These are phyloP conservation scores for Backusella psychrophila DNA, from an alignment of 192 early-diverging fungal species.

Conservation along the genomic window DNA sequence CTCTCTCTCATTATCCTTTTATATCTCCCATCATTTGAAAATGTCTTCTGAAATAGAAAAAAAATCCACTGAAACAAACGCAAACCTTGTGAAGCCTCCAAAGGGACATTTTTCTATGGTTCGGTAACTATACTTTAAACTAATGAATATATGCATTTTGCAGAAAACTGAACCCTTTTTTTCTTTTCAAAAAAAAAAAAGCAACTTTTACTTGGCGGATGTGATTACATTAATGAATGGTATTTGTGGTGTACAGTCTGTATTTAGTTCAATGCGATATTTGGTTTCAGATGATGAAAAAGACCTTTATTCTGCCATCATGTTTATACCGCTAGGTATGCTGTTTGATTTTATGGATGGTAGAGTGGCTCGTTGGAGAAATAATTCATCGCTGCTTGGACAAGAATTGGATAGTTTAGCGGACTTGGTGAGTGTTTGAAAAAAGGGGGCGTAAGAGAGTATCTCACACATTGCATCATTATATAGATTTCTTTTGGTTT, in stretches of 20 bases:
- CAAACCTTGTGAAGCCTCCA: neutral
- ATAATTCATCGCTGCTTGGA: conserved; percentile 70
- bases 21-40: neutral
- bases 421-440: conserved; percentile 58
- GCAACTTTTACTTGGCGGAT: conserved; percentile 80
- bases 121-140: neutral
- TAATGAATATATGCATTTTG: neutral
- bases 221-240: conserved; percentile 85
- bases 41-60: neutral
- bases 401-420: conserved; percentile 89
- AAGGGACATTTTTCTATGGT: conserved; percentile 11
- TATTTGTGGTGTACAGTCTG: conserved; percentile 69
- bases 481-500: conserved; percentile 48
- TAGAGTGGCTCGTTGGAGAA: conserved; percentile 82
- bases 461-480: neutral
- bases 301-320: conserved; percentile 60
- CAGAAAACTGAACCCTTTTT: neutral
- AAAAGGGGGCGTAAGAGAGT: neutral
- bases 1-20: neutral
- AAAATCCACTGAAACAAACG: neutral
- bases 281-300: conserved; percentile 57
- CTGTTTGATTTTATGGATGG: conserved; percentile 75
- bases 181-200: neutral
- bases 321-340: conserved; percentile 66
- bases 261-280: conserved; percentile 72